Base-by-base conservation (phyloP, 768 basidiomycete genomes). In the Boletales sp. region DNA sequence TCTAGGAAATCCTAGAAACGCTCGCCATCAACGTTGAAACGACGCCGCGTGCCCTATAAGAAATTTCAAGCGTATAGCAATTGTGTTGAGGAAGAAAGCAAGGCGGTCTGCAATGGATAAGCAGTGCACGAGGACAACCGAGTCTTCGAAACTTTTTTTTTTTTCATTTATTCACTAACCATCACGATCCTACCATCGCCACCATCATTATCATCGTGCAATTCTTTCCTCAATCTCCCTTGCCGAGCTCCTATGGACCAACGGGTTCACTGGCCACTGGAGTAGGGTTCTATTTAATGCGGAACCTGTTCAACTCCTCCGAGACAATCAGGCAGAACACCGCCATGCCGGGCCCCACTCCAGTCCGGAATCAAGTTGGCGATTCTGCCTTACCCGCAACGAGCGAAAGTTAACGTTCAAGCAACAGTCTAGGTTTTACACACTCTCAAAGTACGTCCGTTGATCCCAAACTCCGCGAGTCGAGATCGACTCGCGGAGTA, bases 381-480 rank as follows among this genome's bases (percentile, higher is more conserved):
- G 24, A 34, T 34, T 13, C 34, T 17, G n/a, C 36, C 37, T 10
- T 12, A 39, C 38, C 38, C 12, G 19, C 40, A 18, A 18, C 43
- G 13, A 15, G 47, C 39, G 21, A 38, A 13, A 19, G 27, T 43
- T 14, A 30, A 36, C 7, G 24, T 27, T 27, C 24, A 27, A 6
- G 32, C 42, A 14, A 44, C 40, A 14, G 24, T 27, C 24, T 27
- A 5, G 24, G 24, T 27, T 27, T 27, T 27, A 27, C 24, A 7
- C 24, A 7, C 24, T 27, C 3, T 7, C 24, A 27, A 27, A 27
- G 21, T 32, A 36, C 18, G 12, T 30, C 15, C 24, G 24, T 48
- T 38, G 39, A 40, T 47, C 49, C 51, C 31, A 51, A 64, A 63
- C 62, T 63, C 62, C 62, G 62, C 62, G 62, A 64, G 40, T 35